These are phyloP conservation scores for Backusella parvicylindrica DNA, from an alignment of 192 early-diverging fungal species.

Conservation along the genomic window DNA sequence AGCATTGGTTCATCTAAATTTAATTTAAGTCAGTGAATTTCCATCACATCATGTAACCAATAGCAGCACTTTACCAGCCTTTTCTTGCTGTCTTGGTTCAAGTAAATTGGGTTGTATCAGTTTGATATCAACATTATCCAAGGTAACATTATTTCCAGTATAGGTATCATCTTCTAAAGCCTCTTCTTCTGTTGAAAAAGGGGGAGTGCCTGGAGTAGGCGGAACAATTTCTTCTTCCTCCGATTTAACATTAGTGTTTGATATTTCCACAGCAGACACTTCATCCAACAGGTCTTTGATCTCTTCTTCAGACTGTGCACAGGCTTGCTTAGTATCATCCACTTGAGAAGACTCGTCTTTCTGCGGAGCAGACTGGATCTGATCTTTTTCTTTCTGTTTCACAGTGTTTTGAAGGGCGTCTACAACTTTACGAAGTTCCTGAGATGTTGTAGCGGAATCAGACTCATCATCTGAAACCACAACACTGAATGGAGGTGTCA, in stretches of 20 bases:
- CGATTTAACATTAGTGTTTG: background rate
- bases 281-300: background rate
- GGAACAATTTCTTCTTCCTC: slow-evolving; percentile 5
- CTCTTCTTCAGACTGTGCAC: background rate
- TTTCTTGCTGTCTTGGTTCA: slow-evolving; percentile 18
- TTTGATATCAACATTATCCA: slow-evolving; percentile 19
- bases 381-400: background rate
- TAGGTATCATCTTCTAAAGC: slow-evolving; percentile 13
- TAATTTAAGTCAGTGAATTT: background rate
- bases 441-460: background rate
- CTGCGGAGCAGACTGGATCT: background rate
- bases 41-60: background rate
- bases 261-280: background rate
- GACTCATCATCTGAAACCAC: background rate
- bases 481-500: background rate
- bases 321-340: background rate
- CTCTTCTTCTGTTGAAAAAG: background rate
- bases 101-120: slow-evolving; percentile 8
- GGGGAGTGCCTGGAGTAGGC: slow-evolving; percentile 21
- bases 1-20: slow-evolving; percentile 25
- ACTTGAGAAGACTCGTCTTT: background rate
- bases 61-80: slow-evolving; percentile 3
- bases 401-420: slow-evolving; percentile 5
- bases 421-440: background rate
- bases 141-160: slow-evolving; percentile 9